Evolutionary conservation across 2,329 filamentous ascomycete species (phyloP).

Genomic region (Boeremia lycopersici): DNA sequence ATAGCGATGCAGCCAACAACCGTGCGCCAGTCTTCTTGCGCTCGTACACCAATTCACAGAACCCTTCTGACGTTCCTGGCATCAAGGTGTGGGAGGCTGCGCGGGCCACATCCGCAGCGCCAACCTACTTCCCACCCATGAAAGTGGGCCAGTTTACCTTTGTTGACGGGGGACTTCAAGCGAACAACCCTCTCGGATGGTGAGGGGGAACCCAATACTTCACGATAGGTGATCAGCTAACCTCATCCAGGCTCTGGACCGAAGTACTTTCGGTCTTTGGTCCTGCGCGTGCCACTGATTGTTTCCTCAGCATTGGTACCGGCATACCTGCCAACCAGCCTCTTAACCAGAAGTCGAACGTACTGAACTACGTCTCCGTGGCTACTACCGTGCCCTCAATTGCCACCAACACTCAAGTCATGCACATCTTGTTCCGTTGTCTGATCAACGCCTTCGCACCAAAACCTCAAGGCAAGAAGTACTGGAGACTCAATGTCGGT

Average conservation of each 20-base stretch:
- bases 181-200: slow-evolving; percentile 2
- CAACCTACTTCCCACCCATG: slow-evolving; percentile 8
- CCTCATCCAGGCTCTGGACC: slow-evolving; percentile 10
- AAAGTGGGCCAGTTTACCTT: slow-evolving; percentile 1
- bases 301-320: slow-evolving; percentile 15
- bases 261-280: slow-evolving; percentile 6
- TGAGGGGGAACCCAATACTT: not conserved
- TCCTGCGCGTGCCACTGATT: slow-evolving; percentile 7
- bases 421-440: slow-evolving; percentile 3
- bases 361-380: not conserved
- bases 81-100: slow-evolving; percentile 14
- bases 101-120: slow-evolving; percentile 14
- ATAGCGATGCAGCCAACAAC: not conserved
- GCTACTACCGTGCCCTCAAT: not conserved
- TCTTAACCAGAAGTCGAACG: not conserved
- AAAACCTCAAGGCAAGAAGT: not conserved
- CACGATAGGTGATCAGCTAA: not conserved
- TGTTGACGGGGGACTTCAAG: slow-evolving; percentile 2
- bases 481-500: slow-evolving; percentile 5
- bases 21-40: not conserved
- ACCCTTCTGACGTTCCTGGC: not conserved
- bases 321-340: slow-evolving; percentile 5
- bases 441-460: slow-evolving; percentile 10
- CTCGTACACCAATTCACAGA: not conserved
- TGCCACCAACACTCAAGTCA: not conserved